These are phyloP conservation scores for Eutrema heterophyllum DNA, from an alignment of 345 rosid genomes.

Conservation along the genomic window DNA sequence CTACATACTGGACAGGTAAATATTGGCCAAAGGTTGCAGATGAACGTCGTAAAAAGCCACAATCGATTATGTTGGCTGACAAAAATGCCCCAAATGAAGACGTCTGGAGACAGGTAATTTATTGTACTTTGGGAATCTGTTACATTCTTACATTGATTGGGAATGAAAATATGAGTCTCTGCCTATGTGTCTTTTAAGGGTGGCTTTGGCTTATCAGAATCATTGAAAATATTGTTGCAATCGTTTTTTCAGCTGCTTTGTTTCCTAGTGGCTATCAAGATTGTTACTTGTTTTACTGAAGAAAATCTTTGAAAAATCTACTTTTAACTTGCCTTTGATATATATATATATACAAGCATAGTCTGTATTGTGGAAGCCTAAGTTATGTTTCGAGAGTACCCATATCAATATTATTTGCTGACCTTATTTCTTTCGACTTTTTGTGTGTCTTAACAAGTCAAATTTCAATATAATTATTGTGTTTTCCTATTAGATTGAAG, in stretches of 20 bases:
- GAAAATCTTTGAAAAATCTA: no score
- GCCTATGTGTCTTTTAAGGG: neutral
- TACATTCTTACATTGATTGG: neutral
- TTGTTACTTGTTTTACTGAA: no score
- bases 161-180: neutral
- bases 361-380: no score
- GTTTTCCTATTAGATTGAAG: slow-evolving; percentile 56
- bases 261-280: no score
- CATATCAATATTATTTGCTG: no score
- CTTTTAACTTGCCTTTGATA: no score
- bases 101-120: slow-evolving; percentile 87
- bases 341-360: no score
- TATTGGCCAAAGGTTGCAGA: slow-evolving; percentile 86
- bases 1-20: slow-evolving; percentile 41
- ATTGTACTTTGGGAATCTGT: neutral
- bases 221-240: no score
- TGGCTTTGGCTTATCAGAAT: no score
- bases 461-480: neutral
- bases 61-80: slow-evolving; percentile 88
- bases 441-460: neutral
- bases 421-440: neutral
- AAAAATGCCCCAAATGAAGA: slow-evolving; percentile 98
- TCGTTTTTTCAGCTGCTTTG: no score
- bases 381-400: no score
- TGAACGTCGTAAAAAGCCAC: slow-evolving; percentile 58